Percentiles rank a stretch among this genome's conserved stretches.
Evolutionary conservation across 768 basidiomycete species (phyloP).

Genomic region (Mycena maculata): DNA sequence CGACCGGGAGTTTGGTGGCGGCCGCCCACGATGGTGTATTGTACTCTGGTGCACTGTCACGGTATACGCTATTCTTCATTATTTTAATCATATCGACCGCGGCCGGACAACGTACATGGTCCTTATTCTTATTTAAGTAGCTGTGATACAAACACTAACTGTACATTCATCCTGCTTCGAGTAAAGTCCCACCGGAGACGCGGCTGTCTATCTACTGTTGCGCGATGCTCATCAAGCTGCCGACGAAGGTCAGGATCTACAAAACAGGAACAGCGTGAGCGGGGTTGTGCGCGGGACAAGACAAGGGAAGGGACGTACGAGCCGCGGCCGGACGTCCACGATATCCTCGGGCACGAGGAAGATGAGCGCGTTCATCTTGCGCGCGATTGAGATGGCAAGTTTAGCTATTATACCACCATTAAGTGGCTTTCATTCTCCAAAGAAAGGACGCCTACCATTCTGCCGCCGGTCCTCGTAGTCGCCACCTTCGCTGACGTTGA

Average conservation of each 20-base stretch:
- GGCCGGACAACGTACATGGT: slow-evolving; percentile 4
- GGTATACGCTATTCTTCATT: not conserved
- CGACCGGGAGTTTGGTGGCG: no score
- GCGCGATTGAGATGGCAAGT: slow-evolving; percentile 97
- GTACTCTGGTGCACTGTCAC: no score
- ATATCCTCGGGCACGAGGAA: slow-evolving; percentile 98
- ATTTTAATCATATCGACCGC: not conserved
- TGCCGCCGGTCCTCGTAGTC: slow-evolving; percentile 90
- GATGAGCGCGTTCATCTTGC: slow-evolving; percentile 96
- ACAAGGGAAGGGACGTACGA: slow-evolving; percentile 64
- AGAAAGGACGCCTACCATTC: slow-evolving; percentile 73
- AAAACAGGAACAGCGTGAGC: not conserved
- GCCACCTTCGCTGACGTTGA: slow-evolving; percentile 67
- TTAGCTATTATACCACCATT: slow-evolving; percentile 69
- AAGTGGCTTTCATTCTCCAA: not conserved
- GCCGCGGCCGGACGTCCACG: slow-evolving; percentile 90
- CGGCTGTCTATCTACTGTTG: slow-evolving; percentile 38
- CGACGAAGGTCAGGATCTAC: slow-evolving; percentile 95
- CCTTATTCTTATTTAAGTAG: slow-evolving; percentile 10
- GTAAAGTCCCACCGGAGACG: not conserved
- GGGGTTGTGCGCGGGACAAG: not conserved
- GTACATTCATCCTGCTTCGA: slow-evolving; percentile 15
- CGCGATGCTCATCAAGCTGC: slow-evolving; percentile 86
- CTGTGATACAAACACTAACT: slow-evolving; percentile 8
- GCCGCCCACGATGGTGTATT: no score